Conservation (phyloP, 2,329 filamentous ascomycete species). For the Periconia sp. region DNA sequence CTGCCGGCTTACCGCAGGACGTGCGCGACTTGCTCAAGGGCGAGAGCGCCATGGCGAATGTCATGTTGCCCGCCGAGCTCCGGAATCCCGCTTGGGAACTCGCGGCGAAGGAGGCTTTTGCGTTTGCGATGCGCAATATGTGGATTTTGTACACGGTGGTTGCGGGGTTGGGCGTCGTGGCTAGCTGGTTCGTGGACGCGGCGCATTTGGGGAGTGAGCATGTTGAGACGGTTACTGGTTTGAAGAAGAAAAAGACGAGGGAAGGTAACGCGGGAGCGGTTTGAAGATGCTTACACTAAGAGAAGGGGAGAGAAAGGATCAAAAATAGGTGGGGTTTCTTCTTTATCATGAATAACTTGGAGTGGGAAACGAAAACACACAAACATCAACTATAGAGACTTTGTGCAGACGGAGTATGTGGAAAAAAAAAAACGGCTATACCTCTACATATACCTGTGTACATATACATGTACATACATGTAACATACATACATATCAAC, state of each 20-base stretch:
- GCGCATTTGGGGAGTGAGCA: slow-evolving; percentile 47
- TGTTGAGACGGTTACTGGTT: slow-evolving; percentile 50
- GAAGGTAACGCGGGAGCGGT: too few species aligned
- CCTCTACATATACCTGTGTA: too few species aligned
- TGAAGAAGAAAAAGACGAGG: slow-evolving; percentile 28
- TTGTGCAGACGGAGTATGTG: too few species aligned
- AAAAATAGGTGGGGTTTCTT: too few species aligned
- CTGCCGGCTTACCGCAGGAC: slow-evolving; percentile 52
- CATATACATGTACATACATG: too few species aligned
- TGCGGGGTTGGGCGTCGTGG: slow-evolving; percentile 40
- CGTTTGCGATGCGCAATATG: slow-evolving; percentile 48
- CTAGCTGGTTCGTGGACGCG: slow-evolving; percentile 42
- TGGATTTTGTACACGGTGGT: slow-evolving; percentile 52
- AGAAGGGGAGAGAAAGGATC: too few species aligned
- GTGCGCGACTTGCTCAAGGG: slow-evolving; percentile 57
- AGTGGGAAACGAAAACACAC: too few species aligned
- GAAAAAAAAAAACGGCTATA: too few species aligned
- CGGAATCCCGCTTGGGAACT: slow-evolving; percentile 47
- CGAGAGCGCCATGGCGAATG: slow-evolving; percentile 61
- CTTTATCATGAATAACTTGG: too few species aligned
- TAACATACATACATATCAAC: too few species aligned
- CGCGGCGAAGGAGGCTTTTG: slow-evolving; percentile 47
- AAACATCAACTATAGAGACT: too few species aligned
- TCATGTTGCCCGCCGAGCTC: slow-evolving; percentile 57
- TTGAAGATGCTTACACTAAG: too few species aligned